Base-by-base conservation (phyloP, 2,329 filamentous ascomycete species). In the Teratosphaeria viscida region DNA sequence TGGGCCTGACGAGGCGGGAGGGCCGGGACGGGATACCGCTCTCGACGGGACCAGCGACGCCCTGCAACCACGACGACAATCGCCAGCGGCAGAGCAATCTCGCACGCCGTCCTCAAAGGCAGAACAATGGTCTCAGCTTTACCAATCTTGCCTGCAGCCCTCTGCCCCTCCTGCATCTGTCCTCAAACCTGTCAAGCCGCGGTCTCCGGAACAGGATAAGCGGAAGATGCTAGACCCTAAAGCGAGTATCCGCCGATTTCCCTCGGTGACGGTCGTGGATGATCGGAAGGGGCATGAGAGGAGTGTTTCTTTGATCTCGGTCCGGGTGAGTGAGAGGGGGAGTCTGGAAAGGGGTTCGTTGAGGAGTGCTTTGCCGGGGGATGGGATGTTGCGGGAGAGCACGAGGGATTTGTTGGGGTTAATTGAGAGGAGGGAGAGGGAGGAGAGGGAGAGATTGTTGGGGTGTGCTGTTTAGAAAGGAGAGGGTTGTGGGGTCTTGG, bases 401-500 rank as follows among this genome's bases (percentile, higher is more conserved):
- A 76, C 74, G 7, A 71, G 74, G 67, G 74, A 76, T 62, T 62
- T 77, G 61, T 63, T 75, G 10, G 66, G 68, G n/a, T 65, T 70
- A 55, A 72, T 74, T 59, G 67, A 72, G 58, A 67, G 72, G 59
- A 68, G 72, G 55, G 71, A 76, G 59, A 68, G 71, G 59, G 73
- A 76, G 60, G 64, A 66, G 32, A 64, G 65, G n/a, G 75, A 76
- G 60, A 63, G 56, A 56, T 56, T 67, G 54, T 49, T 66, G 29
- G 49, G 59, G n/a, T 43, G 37, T 43, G 37, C 37, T 14, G 37
- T 43, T 2, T 27, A 23, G 19, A 19, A 1, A 14, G 14, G 52
- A 23, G 52, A 23, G 19, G 23, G 19, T 14, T 19, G 16, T 16
- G 14, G 29, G 6, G 14, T 54, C 2, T 54, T 43, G 11, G 12